Conservation (phyloP, 2,329 filamentous ascomycete species). For the Monilinia polystroma region DNA sequence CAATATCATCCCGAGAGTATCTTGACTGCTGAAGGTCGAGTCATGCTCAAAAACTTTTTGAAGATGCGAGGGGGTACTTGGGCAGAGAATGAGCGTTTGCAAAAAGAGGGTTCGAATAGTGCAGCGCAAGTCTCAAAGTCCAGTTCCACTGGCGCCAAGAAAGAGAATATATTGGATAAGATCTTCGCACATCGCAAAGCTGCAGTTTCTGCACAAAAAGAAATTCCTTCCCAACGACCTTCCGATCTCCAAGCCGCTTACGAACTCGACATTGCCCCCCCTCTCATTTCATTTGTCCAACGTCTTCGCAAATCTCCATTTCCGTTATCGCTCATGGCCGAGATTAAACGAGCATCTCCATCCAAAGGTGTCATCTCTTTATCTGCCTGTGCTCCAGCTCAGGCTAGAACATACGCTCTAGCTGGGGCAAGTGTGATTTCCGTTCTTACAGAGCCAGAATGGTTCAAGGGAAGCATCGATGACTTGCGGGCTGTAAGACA, state of each 20-base stretch:
- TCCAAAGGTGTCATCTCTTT: constrained; percentile 94
- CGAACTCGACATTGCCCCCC: constrained; percentile 78
- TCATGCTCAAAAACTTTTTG: constrained; percentile 92
- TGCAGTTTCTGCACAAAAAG: constrained; percentile 76
- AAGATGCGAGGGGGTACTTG: constrained; percentile 86
- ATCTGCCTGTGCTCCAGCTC: constrained; percentile 80
- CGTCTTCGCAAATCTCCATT: constrained; percentile 80
- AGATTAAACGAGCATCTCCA: constrained; percentile 94
- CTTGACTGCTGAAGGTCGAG: constrained; percentile 79
- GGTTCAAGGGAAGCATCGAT: constrained; percentile 98
- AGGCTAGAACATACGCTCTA: constrained; percentile 87
- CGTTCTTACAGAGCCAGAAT: constrained; percentile 96
- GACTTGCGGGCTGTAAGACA: constrained; percentile 85
- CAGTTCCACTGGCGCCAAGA: constrained; percentile 49
- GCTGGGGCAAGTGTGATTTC: constrained; percentile 97
- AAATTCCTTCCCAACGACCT: constrained; percentile 79
- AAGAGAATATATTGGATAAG: constrained; percentile 81
- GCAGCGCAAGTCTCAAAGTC: constrained; percentile 29
- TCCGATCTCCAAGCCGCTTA: constrained; percentile 85
- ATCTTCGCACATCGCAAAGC: constrained; percentile 83
- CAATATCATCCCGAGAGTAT: constrained; percentile 99
- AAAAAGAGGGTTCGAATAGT: constrained; percentile 43
- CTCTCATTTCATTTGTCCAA: constrained; percentile 75
- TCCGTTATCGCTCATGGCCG: constrained; percentile 90
- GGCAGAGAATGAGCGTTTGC: constrained; percentile 70